A percentile compares a stretch with the other conserved stretches of the same genome.
Conservation (phyloP, 139 green algal genomes). For the Micromonas commoda region DNA sequence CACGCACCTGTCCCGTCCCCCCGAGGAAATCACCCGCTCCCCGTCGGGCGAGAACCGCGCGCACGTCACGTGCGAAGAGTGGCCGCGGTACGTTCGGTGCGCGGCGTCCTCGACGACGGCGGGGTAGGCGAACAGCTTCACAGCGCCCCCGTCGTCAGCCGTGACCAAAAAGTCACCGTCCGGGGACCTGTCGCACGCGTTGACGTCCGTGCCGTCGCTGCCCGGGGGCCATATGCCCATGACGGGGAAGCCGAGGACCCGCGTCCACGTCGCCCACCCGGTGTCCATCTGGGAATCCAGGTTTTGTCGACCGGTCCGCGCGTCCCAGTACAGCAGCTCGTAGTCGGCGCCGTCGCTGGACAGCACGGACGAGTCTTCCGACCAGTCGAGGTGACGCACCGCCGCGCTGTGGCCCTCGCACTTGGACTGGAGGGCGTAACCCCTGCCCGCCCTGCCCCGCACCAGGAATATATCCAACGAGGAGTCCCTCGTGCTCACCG, state of each 20-base stretch:
- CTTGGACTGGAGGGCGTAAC: slow-evolving; percentile 6
- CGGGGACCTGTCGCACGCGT: slow-evolving; percentile 34
- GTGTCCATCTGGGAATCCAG: background rate
- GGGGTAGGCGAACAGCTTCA: slow-evolving; percentile 64
- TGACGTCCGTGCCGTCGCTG: slow-evolving; percentile 62
- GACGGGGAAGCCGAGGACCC: slow-evolving; percentile 56
- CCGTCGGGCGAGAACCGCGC: slow-evolving; percentile 42
- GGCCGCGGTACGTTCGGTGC: slow-evolving; percentile 53
- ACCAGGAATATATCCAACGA: background rate
- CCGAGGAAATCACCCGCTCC: slow-evolving; percentile 1
- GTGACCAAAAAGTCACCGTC: slow-evolving; percentile 38
- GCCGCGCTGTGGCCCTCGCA: slow-evolving; percentile 18
- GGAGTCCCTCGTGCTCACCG: slow-evolving; percentile 35
- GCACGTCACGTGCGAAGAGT: slow-evolving; percentile 59
- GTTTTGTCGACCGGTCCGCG: slow-evolving; percentile 9
- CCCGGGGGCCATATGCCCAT: slow-evolving; percentile 59
- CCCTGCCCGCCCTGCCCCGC: background rate
- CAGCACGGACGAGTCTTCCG: background rate
- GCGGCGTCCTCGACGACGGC: slow-evolving; percentile 57
- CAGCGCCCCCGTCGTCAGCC: background rate
- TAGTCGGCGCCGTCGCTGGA: background rate
- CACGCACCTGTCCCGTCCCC: slow-evolving; percentile 10
- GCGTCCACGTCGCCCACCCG: slow-evolving; percentile 51
- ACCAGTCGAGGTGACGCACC: slow-evolving; percentile 27
- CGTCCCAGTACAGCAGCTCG: slow-evolving; percentile 26